Evolutionary conservation across 805 yeast genomes (phyloP), one percentile per base, ranked within the genome.

Genomic region (Kodamaea neixiangensis): DNA sequence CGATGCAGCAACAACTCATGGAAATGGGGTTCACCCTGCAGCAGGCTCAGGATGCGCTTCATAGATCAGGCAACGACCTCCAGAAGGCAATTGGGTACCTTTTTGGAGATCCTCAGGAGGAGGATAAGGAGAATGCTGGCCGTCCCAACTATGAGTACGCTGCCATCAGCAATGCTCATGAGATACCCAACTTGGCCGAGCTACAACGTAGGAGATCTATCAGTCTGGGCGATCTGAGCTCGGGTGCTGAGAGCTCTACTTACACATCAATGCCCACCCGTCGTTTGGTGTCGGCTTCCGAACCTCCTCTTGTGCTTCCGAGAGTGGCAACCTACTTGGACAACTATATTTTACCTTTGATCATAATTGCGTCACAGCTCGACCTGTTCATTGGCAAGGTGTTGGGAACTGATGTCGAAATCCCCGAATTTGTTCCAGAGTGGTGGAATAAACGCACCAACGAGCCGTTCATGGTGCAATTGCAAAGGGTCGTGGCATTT

Each of bases 11-110:
- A 34, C 62, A 59, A 53, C 61, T 67, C 46, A 57, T 60, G 35
- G 65, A 68, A 37, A 73, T 75, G 77, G 79, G 79, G 35, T 70
- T 75, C 62, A 48, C 67, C 44, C 60, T 56, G 20, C 75, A 67
- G 18, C 67, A 71, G 50, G 71, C 78, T 3, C 50, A 54, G 5
- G 66, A 63, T 15, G 83, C 83, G 0, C 61, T 75, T 44, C 47
- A 62, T 41, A 13, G 48, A 20, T 46, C 68, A 10, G 57, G 63
- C 49, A 67, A 70, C 45, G 62, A 72, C 44, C 58, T 72, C 2
- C 64, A 64, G 35, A 58, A 57, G 5, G 78, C 78, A 2, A 59
- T 70, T 10, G 57, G 64, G 17, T 70, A 61, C 54, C 64, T 79
- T 15, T 73, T 77, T 51, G 67, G 63, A 4, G 72, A 68, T 22